Evolutionary conservation across 192 early-diverging fungal genomes (phyloP), one percentile per base, ranked within the genome.

Genomic region (Rhizoclosmatium sp.): DNA sequence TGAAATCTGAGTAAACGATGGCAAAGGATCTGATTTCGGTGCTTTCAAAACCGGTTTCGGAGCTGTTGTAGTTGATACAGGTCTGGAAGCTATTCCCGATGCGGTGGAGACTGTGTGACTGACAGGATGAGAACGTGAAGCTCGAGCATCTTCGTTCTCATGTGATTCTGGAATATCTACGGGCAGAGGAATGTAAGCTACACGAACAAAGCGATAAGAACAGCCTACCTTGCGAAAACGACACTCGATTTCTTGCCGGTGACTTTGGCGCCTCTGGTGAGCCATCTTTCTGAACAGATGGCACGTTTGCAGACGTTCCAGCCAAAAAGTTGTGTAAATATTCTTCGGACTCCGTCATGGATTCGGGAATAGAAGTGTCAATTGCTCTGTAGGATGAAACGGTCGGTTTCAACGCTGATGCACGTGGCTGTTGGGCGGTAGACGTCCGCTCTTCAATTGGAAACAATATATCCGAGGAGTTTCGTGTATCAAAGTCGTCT

Each of bases 311-410:
- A 56, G 54, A 56, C 54, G 10, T 56, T n/a, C 54, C 1, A 65
- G 9, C 40, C 44, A 68, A 45, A 71, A 71, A 71, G 4, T n/a
- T 48, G 46, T 48, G 19, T n/a, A 71, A 56, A 40, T 71, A 71
- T 71, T 71, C 69, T 56, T 71, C 69, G 9, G 45, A 47, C 5
- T 68, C 39, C 5, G 47, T 44, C 62, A 65, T 65, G 7, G 9
- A 54, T 12, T 54, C 51, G 31, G 31, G 31, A 31, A 31, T 31
- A 31, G 31, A 31, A 31, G 31, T 31, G 31, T 31, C 31, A 31
- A 31, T 31, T 31, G 31, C 31, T 31, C 31, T 31, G 0, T 0
- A 31, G 31, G 31, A 31, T 31, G 31, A 31, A 0, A 31, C 31
- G 31, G 31, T 31, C 31, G 31, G 31, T 31, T 31, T 31, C 31